phyloP scores from a whole-genome alignment of 768 basidiomycete genomes.

The Serendipita indica region DNA sequence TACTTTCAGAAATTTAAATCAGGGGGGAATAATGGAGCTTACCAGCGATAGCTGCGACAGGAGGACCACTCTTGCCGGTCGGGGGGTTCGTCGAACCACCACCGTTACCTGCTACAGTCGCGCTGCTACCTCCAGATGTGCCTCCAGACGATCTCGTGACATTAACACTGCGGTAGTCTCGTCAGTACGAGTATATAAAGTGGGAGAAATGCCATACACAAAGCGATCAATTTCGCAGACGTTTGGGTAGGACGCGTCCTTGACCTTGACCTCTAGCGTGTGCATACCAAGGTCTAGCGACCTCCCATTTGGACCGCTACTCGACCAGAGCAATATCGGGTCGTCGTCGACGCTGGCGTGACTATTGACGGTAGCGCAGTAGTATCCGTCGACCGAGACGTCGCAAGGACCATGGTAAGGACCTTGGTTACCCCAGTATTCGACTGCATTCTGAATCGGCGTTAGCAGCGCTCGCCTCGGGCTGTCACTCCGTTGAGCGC shows the following conservation, averaged over 20 bases:
- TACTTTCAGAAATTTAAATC: not conserved
- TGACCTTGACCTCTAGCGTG: slow-evolving; percentile 4
- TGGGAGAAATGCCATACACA: not conserved
- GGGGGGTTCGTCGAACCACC: not conserved
- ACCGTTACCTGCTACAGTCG: not conserved
- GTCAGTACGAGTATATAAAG: not conserved
- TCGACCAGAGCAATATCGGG: slow-evolving; percentile 1
- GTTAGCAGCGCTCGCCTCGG: not conserved
- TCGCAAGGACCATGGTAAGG: slow-evolving; percentile 10
- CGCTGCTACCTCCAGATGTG: not conserved
- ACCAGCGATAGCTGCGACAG: not conserved
- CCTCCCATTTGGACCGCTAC: not conserved
- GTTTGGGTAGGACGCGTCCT: slow-evolving; percentile 5
- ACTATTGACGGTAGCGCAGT: not conserved
- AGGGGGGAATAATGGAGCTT: not conserved
- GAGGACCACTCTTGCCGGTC: not conserved
- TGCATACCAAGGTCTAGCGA: not conserved
- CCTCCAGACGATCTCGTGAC: not conserved
- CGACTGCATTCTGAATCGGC: not conserved
- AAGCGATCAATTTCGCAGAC: slow-evolving; percentile 12
- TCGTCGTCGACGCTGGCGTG: not conserved
- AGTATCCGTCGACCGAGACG: not conserved
- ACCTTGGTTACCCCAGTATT: slow-evolving; percentile 11
- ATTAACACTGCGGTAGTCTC: not conserved
- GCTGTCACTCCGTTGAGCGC: not conserved